Conservation (phyloP, 805 yeast species). For the Yamadazyma endophytica region DNA sequence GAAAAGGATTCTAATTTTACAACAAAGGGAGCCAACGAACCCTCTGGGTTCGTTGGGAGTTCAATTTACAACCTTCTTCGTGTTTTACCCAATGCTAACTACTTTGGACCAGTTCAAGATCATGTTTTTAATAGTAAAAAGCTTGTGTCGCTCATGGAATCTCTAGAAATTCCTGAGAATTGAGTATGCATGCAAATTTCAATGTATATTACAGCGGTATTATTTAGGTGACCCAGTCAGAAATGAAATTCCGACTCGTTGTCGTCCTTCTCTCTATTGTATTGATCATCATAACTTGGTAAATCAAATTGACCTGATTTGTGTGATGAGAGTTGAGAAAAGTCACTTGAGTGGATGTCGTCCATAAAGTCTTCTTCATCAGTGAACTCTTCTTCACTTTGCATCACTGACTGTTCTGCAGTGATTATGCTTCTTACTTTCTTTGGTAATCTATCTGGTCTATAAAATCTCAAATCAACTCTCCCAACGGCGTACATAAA, state of each 20-base stretch:
- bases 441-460: slow-evolving; percentile 56
- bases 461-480: slow-evolving; percentile 72
- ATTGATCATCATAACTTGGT: slow-evolving; percentile 13
- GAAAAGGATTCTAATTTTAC: slow-evolving; percentile 2
- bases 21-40: too few species aligned
- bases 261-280: slow-evolving; percentile 13
- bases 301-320: slow-evolving; percentile 5
- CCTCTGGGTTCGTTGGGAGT: slow-evolving; percentile 29
- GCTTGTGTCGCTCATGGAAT: slow-evolving; percentile 38
- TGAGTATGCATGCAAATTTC: background rate
- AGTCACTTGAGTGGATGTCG: slow-evolving; percentile 9
- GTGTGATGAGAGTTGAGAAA: slow-evolving; percentile 8
- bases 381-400: slow-evolving; percentile 8
- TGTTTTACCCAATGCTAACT: slow-evolving; percentile 56
- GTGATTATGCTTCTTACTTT: slow-evolving; percentile 35
- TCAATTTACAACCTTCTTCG: slow-evolving; percentile 44
- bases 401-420: slow-evolving; percentile 29
- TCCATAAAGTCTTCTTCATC: slow-evolving; percentile 9
- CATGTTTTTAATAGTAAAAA: slow-evolving; percentile 53
- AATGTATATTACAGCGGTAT: background rate
- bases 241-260: slow-evolving; percentile 21
- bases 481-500: slow-evolving; percentile 55
- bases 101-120: slow-evolving; percentile 44
- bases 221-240: slow-evolving; percentile 4
- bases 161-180: slow-evolving; percentile 3